Base-by-base conservation (phyloP, 2,329 filamentous ascomycete genomes). In the Dothidotthia symphoricarpi region DNA sequence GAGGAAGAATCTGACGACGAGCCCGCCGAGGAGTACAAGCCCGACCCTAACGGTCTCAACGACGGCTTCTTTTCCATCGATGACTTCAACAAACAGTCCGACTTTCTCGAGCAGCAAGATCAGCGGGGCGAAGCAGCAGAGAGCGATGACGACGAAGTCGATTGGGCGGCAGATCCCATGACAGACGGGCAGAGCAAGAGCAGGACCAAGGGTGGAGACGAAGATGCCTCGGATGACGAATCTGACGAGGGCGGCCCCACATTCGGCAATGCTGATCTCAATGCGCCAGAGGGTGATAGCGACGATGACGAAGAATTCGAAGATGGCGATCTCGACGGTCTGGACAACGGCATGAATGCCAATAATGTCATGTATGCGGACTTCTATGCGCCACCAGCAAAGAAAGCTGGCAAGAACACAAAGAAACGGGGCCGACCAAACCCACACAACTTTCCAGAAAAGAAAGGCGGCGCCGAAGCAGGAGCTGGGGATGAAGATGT, bases 11-110 rank as follows among this genome's bases (percentile, higher is more conserved):
- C 50, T 5, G 56, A 59, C 9, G 55, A 76, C 14, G 69, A 74
- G 29, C 64, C 71, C 4, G 66, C 69, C 1, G 76, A 77, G 32
- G 77, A 78, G 26, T 83, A 84, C 43, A 71, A 81, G 7, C 75
- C 83, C 53, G 89, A 97, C 58, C 82, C 82, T 3, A 77, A 93
- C 59, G 88, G 89, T 6, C 79, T 98, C 22, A 97, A 98, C 59
- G 93, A 98, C 61, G 91, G 89, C 4, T 98, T 98, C 72, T 98
- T 98, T 71, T 95, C 88, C 12, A 91, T 98, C 56, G 90, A 97
- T 57, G 83, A 94, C 43, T 98, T 98, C 77, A 98, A 98, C 74
- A 88, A 85, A 63, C 87, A 94, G 62, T 88, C 89, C 2, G 88
- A 95, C 57, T 85, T 85, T 61, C 82, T 96, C 32, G 93, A 98